These are phyloP conservation scores for Paramecium primaurelia DNA, from an alignment of 73 alveolate genomes.

Conservation along the genomic window DNA sequence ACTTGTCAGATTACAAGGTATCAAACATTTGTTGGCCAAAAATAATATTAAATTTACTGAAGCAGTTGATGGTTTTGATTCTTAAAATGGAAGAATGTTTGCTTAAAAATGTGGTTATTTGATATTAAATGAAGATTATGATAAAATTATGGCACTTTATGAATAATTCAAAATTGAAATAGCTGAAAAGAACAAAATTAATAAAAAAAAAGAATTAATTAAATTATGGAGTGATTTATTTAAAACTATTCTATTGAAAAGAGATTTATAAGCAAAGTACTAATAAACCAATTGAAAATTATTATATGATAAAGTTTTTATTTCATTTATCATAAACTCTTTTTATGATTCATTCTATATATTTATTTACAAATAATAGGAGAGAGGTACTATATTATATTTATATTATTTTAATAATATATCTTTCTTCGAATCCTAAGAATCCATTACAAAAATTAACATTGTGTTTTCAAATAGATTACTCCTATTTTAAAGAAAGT, in stretches of 20 bases:
- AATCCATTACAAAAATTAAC: no score
- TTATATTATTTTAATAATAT: no score
- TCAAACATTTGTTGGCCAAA: neutral
- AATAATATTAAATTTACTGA: neutral
- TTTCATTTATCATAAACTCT: neutral
- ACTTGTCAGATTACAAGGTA: neutral
- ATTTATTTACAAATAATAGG: no score
- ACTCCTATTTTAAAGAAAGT: no score
- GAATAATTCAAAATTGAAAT: neutral
- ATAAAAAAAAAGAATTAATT: neutral
- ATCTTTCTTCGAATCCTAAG: no score
- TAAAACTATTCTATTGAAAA: neutral
- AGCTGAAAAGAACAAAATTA: neutral
- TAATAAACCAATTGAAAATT: neutral
- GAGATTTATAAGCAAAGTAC: neutral
- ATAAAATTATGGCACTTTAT: neutral
- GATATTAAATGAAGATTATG: neutral
- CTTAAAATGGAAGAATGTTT: conserved; percentile 5
- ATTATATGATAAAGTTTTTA: neutral
- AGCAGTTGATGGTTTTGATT: conserved; percentile 48
- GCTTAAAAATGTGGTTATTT: conserved; percentile 47
- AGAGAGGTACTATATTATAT: no score
- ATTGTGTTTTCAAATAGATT: no score
- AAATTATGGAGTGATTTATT: neutral
- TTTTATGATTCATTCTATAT: neutral